Conservation (phyloP, 2,329 filamentous ascomycete genomes). For the Tolypocladium tropicale region DNA sequence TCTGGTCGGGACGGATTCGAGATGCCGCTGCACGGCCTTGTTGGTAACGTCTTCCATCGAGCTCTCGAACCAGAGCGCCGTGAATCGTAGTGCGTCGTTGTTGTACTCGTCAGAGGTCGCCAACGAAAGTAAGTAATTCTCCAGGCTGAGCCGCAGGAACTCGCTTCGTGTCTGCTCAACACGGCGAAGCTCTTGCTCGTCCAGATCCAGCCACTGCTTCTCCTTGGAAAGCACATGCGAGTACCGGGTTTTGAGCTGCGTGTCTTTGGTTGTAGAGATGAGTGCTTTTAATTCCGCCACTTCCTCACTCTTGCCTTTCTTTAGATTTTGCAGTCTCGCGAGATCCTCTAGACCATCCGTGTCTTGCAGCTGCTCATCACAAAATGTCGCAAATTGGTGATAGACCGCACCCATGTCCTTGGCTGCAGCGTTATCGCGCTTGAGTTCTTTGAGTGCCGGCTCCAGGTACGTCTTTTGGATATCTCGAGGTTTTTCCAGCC, state of each 20-base stretch:
- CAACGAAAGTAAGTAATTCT: slow-evolving; percentile 85
- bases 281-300: slow-evolving; percentile 60
- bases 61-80: slow-evolving; percentile 86
- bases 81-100: slow-evolving; percentile 83
- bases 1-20: slow-evolving; percentile 69
- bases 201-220: slow-evolving; percentile 82
- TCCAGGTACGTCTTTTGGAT: slow-evolving; percentile 82
- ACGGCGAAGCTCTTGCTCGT: slow-evolving; percentile 75
- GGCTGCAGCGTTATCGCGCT: slow-evolving; percentile 49
- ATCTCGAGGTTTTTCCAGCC: slow-evolving; percentile 79
- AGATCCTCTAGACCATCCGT: slow-evolving; percentile 78
- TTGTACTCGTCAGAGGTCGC: slow-evolving; percentile 80
- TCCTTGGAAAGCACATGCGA: slow-evolving; percentile 57
- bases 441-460: slow-evolving; percentile 74
- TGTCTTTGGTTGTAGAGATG: slow-evolving; percentile 37
- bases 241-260: slow-evolving; percentile 45
- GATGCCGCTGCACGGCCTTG: slow-evolving; percentile 57
- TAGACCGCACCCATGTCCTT: slow-evolving; percentile 78
- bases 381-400: slow-evolving; percentile 91
- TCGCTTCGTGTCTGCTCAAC: slow-evolving; percentile 67
- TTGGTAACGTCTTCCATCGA: slow-evolving; percentile 70
- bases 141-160: slow-evolving; percentile 78
- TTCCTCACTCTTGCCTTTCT: slow-evolving; percentile 72
- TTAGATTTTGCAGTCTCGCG: slow-evolving; percentile 66
- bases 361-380: slow-evolving; percentile 86